Evolutionary conservation across 139 green algal genomes (phyloP).

Genomic region (Deuterostichococcus epilithicus): DNA sequence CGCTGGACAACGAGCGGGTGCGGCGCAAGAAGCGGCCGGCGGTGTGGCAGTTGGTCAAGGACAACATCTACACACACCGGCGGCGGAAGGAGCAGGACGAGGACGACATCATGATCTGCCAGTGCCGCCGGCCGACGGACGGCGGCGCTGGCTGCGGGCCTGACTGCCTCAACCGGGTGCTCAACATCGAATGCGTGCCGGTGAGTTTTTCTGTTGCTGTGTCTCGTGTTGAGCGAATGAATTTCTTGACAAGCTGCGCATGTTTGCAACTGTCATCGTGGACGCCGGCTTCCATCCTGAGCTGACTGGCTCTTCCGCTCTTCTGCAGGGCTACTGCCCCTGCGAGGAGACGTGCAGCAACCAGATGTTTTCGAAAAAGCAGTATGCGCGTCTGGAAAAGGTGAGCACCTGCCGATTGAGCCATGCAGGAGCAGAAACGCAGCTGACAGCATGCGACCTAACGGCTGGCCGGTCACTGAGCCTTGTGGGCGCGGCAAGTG

Average conservation of each 20-base stretch:
- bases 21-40: constrained; percentile 38
- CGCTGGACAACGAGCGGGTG: background rate
- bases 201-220: constrained; percentile 30
- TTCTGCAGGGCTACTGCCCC: constrained; percentile 79
- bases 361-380: constrained; percentile 78
- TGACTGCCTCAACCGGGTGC: constrained; percentile 92
- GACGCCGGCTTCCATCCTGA: background rate
- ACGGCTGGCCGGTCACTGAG: background rate
- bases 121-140: constrained; percentile 65
- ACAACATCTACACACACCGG: constrained; percentile 80
- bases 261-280: background rate
- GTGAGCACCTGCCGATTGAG: constrained; percentile 17
- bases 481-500: background rate
- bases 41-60: constrained; percentile 76
- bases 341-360: constrained; percentile 89
- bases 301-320: background rate
- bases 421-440: background rate
- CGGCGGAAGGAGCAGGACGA: constrained; percentile 75
- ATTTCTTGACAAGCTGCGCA: background rate
- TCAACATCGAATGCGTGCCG: constrained; percentile 89
- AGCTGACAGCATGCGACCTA: background rate
- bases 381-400: constrained; percentile 80
- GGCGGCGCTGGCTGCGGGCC: constrained; percentile 73
- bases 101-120: constrained; percentile 94
- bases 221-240: background rate